Evolutionary conservation across 2,329 filamentous ascomycete species (phyloP).

Genomic region (Ophiostoma himal-ulmi): DNA sequence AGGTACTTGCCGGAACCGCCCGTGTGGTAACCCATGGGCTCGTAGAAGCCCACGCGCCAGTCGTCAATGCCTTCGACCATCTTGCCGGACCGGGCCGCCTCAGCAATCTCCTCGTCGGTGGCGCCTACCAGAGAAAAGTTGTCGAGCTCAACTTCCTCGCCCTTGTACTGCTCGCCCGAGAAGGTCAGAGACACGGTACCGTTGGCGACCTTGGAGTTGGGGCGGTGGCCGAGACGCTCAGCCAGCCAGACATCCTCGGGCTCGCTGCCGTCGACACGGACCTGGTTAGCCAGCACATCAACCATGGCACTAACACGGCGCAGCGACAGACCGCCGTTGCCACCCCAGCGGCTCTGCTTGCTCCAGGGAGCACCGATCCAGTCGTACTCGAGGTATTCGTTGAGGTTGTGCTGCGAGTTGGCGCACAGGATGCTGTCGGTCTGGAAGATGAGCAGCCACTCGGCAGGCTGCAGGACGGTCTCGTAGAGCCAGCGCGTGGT

Average conservation of each 20-base stretch:
- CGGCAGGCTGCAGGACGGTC: constrained; percentile 42
- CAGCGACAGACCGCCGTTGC: constrained; percentile 49
- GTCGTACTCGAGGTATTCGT: constrained; percentile 48
- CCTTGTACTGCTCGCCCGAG: constrained; percentile 45
- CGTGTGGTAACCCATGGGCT: constrained; percentile 56
- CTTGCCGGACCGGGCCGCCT: constrained; percentile 32
- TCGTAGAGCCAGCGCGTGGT: constrained; percentile 51
- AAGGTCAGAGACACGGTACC: constrained; percentile 45
- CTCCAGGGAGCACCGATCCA: constrained; percentile 51
- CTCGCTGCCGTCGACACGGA: constrained; percentile 39
- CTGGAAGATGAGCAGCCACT: constrained; percentile 52
- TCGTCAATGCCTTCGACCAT: constrained; percentile 42
- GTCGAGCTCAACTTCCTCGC: constrained; percentile 29
- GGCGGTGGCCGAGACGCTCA: constrained; percentile 46
- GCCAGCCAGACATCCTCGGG: constrained; percentile 54
- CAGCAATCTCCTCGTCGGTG: constrained; percentile 27
- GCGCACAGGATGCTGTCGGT: constrained; percentile 52
- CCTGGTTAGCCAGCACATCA: constrained; percentile 45
- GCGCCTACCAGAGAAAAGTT: constrained; percentile 27
- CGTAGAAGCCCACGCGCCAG: constrained; percentile 48
- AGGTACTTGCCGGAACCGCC: constrained; percentile 44
- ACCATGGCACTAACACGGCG: constrained; percentile 49
- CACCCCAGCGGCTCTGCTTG: constrained; percentile 39
- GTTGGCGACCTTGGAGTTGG: constrained; percentile 46
- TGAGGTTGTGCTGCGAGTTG: constrained; percentile 42